Percentiles rank a stretch among this genome's conserved stretches.
Evolutionary conservation across 371 early-diverging fungal genomes (phyloP).

Genomic region (Rhizomucor pusillus): DNA sequence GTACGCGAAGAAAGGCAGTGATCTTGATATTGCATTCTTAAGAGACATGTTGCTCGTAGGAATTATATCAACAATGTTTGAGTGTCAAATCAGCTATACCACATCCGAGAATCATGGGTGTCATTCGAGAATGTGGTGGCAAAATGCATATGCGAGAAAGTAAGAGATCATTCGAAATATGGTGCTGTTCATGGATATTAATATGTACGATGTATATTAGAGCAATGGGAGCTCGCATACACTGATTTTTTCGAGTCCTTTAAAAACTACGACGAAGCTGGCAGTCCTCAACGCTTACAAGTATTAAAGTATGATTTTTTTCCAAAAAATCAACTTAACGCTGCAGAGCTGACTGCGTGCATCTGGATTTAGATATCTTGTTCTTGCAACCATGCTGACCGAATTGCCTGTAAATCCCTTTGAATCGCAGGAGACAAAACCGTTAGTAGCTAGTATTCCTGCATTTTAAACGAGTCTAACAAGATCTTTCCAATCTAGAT

Average conservation of each 20-base stretch:
- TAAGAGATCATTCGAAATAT: slow-evolving; percentile 21
- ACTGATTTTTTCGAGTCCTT: slow-evolving; percentile 96
- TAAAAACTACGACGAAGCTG: slow-evolving; percentile 97
- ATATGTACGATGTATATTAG: slow-evolving; percentile 22
- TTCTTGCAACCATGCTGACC: slow-evolving; percentile 92
- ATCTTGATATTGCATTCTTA: neutral
- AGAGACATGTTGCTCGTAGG: slow-evolving; percentile 28
- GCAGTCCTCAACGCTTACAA: slow-evolving; percentile 87
- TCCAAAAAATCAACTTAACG: neutral
- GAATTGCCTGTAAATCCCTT: slow-evolving; percentile 94
- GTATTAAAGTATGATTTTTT: slow-evolving; percentile 79
- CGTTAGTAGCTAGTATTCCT: slow-evolving; percentile 41
- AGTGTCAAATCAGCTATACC: slow-evolving; percentile 92
- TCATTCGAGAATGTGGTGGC: slow-evolving; percentile 96
- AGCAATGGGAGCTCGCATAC: slow-evolving; percentile 91
- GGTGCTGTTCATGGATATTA: neutral
- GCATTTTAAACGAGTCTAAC: neutral
- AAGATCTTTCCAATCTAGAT: slow-evolving; percentile 38
- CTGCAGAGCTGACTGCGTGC: neutral
- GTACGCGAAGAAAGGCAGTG: slow-evolving; percentile 18
- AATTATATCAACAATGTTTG: slow-evolving; percentile 84
- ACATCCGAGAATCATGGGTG: slow-evolving; percentile 94
- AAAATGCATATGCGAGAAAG: slow-evolving; percentile 97
- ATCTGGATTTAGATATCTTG: slow-evolving; percentile 62
- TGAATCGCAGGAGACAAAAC: slow-evolving; percentile 95